Percentiles rank a stretch among this genome's conserved stretches.
These are phyloP conservation scores for Immersiporthe knoxdaviesiana DNA, from an alignment of 2,329 filamentous ascomycete genomes.

Conservation along the genomic window DNA sequence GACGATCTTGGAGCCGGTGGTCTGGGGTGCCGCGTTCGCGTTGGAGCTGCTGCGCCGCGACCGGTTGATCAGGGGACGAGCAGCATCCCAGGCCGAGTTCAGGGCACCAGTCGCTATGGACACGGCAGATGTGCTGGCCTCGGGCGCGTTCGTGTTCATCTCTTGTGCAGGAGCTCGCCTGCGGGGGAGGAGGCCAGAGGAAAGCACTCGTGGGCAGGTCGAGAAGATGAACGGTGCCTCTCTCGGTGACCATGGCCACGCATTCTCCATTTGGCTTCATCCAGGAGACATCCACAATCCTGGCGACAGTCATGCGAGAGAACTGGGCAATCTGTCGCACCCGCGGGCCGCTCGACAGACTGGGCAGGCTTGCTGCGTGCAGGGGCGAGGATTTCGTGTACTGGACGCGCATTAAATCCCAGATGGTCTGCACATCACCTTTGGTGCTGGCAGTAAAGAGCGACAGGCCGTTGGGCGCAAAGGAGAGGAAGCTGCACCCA, in stretches of 20 bases:
- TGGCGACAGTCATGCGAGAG: constrained; percentile 86
- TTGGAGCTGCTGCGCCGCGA: constrained; percentile 57
- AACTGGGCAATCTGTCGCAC: constrained; percentile 89
- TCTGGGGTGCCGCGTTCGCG: constrained; percentile 39
- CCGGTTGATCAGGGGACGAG: constrained; percentile 61
- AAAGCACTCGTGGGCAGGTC: constrained; percentile 83
- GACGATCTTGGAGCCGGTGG: constrained; percentile 51
- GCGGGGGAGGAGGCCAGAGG: constrained; percentile 80
- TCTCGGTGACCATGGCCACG: constrained; percentile 86
- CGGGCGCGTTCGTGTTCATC: constrained; percentile 50
- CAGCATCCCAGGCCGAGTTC: constrained; percentile 70
- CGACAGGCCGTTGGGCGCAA: constrained; percentile 73
- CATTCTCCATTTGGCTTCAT: constrained; percentile 78
- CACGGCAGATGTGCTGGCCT: constrained; percentile 59
- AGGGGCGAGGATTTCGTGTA: constrained; percentile 64
- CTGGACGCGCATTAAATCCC: constrained; percentile 74
- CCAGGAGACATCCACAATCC: constrained; percentile 90
- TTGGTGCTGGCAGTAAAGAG: constrained; percentile 81
- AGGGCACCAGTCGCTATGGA: constrained; percentile 73
- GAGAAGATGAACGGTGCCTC: constrained; percentile 92
- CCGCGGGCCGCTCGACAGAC: constrained; percentile 55
- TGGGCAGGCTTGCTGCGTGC: constrained; percentile 50
- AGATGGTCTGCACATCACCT: constrained; percentile 81
- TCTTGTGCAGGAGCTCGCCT: constrained; percentile 52
- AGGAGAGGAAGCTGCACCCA: constrained; percentile 80